A percentile compares a stretch with the other conserved stretches of the same genome.
Conservation (phyloP, 2,329 filamentous ascomycete species). For the Fusarium fracticaudum region DNA sequence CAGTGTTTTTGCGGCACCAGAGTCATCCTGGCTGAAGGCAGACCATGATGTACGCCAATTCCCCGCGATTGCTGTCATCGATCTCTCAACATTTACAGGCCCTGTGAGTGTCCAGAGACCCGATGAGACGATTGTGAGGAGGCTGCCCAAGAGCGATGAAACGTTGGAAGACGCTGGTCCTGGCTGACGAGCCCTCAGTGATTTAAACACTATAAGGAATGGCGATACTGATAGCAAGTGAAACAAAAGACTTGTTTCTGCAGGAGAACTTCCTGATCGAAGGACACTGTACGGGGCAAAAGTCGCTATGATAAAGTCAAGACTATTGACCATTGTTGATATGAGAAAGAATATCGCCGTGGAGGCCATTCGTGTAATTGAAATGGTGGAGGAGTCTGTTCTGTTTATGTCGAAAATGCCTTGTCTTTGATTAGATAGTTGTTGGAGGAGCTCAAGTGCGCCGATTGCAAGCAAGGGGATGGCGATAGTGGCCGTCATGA, state of each 20-base stretch:
- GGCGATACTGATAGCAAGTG: background rate
- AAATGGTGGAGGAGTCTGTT: background rate
- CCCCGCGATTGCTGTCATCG: background rate
- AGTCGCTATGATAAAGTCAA: background rate
- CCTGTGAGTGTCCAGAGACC: background rate
- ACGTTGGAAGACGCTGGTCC: background rate
- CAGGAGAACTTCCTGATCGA: background rate
- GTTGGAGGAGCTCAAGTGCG: background rate
- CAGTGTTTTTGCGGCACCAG: background rate
- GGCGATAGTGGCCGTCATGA: accelerated
- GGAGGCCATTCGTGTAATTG: background rate
- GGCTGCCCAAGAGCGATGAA: background rate
- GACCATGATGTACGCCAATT: background rate
- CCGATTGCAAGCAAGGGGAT: accelerated
- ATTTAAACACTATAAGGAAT: background rate
- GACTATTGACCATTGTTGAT: background rate
- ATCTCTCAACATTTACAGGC: background rate
- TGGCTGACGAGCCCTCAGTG: background rate
- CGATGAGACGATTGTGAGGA: background rate
- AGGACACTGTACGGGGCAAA: background rate
- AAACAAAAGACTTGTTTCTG: background rate
- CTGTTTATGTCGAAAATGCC: background rate
- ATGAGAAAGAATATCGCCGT: background rate
- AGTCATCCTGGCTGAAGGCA: background rate
- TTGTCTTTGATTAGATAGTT: accelerated